phyloP scores from a whole-genome alignment of 768 basidiomycete species.

The Postia placenta region DNA sequence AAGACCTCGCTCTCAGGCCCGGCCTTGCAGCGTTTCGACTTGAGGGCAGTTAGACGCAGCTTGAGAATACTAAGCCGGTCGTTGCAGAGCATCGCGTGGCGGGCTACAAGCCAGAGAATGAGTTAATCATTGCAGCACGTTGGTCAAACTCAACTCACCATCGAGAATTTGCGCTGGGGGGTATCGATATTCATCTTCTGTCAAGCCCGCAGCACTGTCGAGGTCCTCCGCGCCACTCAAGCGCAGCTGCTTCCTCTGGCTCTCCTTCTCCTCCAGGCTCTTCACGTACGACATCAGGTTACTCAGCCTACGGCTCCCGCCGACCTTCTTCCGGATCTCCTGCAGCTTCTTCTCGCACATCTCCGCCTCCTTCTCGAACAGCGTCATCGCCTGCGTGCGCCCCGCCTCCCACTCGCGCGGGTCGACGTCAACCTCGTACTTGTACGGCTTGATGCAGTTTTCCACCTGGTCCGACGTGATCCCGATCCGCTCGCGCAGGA shows the following conservation, averaged over 20 bases:
- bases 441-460: constrained; percentile 99
- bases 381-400: constrained; percentile 61
- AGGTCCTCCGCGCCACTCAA: constrained; percentile 28
- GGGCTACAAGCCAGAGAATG: constrained; percentile 46
- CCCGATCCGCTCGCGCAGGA: constrained; percentile 88
- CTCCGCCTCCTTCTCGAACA: constrained; percentile 78
- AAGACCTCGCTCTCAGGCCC: constrained; percentile 86
- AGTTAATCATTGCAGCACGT: too few relatives aligned
- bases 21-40: constrained; percentile 79
- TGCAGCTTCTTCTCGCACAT: constrained; percentile 85
- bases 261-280: constrained; percentile 71
- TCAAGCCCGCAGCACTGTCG: constrained; percentile 27
- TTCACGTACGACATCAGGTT: constrained; percentile 77
- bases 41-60: constrained; percentile 79
- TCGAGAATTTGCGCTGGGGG: constrained; percentile 89
- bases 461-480: constrained; percentile 98
- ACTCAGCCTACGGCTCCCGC: constrained; percentile 75
- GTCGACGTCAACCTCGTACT: constrained; percentile 97
- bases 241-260: constrained; percentile 51
- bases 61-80: constrained; percentile 81
- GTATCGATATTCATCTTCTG: constrained; percentile 74
- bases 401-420: constrained; percentile 89
- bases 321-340: constrained; percentile 84
- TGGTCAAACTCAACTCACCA: constrained; percentile 49
- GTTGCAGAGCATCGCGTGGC: constrained; percentile 84